A percentile compares a stretch with the other conserved stretches of the same genome.
Conservation (phyloP, 2,329 filamentous ascomycete genomes). For the Epicoccum nigrum region DNA sequence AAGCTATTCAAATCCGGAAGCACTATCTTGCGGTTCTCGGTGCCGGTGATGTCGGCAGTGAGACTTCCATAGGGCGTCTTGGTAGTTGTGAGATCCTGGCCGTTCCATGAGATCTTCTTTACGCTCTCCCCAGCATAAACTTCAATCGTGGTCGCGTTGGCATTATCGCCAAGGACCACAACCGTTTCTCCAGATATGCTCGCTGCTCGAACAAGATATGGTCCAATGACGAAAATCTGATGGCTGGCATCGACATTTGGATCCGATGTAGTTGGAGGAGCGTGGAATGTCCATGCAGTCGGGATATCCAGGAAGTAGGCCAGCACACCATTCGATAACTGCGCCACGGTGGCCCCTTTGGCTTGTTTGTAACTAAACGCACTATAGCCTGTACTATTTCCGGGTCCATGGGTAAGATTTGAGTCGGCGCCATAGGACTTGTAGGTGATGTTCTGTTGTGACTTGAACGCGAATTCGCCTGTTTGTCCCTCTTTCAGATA, state of each 20-base stretch:
- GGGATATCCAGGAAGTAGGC: slow-evolving; percentile 60
- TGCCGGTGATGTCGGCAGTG: slow-evolving; percentile 49
- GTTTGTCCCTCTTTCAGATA: slow-evolving; percentile 58
- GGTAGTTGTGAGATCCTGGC: slow-evolving; percentile 45
- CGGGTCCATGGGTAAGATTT: slow-evolving; percentile 38
- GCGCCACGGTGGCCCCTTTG: slow-evolving; percentile 54
- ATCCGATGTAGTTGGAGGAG: slow-evolving; percentile 55
- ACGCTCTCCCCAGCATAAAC: slow-evolving; percentile 40
- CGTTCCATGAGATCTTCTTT: slow-evolving; percentile 55
- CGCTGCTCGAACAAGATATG: slow-evolving; percentile 49
- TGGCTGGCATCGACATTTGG: slow-evolving; percentile 54
- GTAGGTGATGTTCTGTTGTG: slow-evolving; percentile 48
- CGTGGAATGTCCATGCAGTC: slow-evolving; percentile 64
- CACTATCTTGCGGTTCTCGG: slow-evolving; percentile 47
- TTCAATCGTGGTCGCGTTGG: slow-evolving; percentile 52
- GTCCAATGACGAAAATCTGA: slow-evolving; percentile 48
- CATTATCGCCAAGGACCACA: slow-evolving; percentile 56
- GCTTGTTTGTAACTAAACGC: slow-evolving; percentile 56
- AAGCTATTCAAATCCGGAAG: slow-evolving; percentile 56
- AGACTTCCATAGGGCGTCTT: slow-evolving; percentile 55
- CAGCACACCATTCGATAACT: slow-evolving; percentile 58
- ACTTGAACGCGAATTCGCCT: slow-evolving; percentile 59
- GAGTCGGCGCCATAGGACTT: slow-evolving; percentile 50
- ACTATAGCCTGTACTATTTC: slow-evolving; percentile 22
- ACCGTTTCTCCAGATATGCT: slow-evolving; percentile 48